Evolutionary conservation across 805 yeast genomes (phyloP).

Genomic region (Candida ponderosae): DNA sequence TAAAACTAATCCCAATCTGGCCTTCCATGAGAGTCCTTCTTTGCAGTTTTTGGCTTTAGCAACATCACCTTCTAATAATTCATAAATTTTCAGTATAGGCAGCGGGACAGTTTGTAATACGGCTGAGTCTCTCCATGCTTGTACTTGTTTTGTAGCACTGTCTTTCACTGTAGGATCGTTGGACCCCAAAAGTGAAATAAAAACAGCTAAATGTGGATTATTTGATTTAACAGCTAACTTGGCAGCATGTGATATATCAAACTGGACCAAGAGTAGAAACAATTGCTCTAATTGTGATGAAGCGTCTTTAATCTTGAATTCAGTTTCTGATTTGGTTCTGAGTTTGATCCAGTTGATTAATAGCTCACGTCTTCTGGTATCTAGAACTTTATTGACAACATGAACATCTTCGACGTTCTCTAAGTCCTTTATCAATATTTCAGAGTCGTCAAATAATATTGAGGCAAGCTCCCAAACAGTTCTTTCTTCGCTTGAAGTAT

Average conservation of each 20-base stretch:
- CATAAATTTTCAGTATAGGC: conserved; percentile 50
- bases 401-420: conserved; percentile 15
- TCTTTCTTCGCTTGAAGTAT: conserved; percentile 17
- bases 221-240: conserved; percentile 49
- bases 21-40: conserved; percentile 55
- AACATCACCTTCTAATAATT: conserved; percentile 50
- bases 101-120: conserved; percentile 40
- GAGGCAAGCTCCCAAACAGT: conserved; percentile 51
- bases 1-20: conserved; percentile 49
- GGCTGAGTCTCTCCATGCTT: conserved; percentile 50
- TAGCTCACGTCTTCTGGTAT: conserved; percentile 32
- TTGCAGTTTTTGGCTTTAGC: conserved; percentile 18
- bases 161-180: conserved; percentile 49
- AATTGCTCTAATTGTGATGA: conserved; percentile 42
- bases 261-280: conserved; percentile 40
- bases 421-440: conserved; percentile 8
- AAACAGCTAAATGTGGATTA: conserved; percentile 62
- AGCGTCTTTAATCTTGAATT: conserved; percentile 19
- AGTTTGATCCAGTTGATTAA: conserved; percentile 52
- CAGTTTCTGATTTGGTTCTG: conserved; percentile 30
- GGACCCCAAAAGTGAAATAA: conserved; percentile 66
- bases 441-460: conserved; percentile 43
- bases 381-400: conserved; percentile 19
- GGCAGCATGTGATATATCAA: conserved; percentile 57
- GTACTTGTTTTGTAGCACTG: conserved; percentile 55